Evolutionary conservation across 768 basidiomycete species (phyloP), one percentile per base, ranked within the genome.

Genomic region (Strobilomyces dryophilus): DNA sequence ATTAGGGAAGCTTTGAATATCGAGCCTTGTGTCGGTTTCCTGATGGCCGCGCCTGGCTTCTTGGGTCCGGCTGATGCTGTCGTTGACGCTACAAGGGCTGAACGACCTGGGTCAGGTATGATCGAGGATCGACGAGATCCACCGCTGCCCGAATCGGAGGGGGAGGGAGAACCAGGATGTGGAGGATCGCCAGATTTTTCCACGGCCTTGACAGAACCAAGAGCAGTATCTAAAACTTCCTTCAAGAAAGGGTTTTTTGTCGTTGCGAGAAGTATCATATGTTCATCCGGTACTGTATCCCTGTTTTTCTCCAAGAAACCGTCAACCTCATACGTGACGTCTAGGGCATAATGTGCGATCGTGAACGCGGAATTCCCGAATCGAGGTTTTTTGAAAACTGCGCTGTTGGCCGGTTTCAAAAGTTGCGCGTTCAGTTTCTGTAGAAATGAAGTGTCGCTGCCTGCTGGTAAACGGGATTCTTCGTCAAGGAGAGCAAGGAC

Each of bases 281-380:
- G 97, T 65, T 99, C 97, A 61, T 99, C 97, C 2, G 97, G 97
- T 4, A 99, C 97, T 2, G 97, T 98, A 68, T 99, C 97, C 52
- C 95, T 79, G 67, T 99, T 99, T 76, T 99, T 99, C 74, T 99
- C 97, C 68, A 99, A 76, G 73, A 99, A 99, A 18, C 97, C 95
- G 59, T 98, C 97, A 7, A 89, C 92, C 66, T 98, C 97, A 71
- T 99, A 99, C 2, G 95, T 98, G 51, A 99, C 97, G 68, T 99
- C 97, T 64, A 93, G 76, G 5, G 97, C 97, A 69, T 99, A 99
- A 67, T 99, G 97, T 9, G 95, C 91, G 61, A 99, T 92, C 2
- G 95, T 98, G 72, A 99, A 99, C 0, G 95, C 87, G 35, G 92
- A 87, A 66, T 92, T 95, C 43, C 95, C 95, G 69, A 99, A 99